A percentile compares a stretch with the other conserved stretches of the same genome.
These are phyloP conservation scores for Chalaropsis thielavioides DNA, from an alignment of 2,329 filamentous ascomycete species.

Conservation along the genomic window DNA sequence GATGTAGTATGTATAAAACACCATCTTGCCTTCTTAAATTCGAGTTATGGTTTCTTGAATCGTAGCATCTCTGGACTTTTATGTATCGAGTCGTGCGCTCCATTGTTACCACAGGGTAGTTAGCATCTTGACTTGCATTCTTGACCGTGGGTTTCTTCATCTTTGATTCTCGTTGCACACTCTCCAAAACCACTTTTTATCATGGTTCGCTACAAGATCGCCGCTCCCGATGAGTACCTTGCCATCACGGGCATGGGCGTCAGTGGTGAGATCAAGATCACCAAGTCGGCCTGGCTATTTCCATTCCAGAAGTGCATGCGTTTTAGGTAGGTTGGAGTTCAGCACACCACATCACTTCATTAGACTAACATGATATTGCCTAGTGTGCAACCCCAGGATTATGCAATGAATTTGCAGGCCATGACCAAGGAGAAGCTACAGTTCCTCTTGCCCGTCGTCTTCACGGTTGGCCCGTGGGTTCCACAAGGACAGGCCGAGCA, in stretches of 20 bases:
- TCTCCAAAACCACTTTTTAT: conserved; percentile 21
- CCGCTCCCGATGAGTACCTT: conserved; percentile 69
- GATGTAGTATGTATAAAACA: background rate
- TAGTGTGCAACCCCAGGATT: conserved; percentile 65
- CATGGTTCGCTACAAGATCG: conserved; percentile 49
- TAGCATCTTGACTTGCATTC: background rate
- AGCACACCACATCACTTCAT: background rate
- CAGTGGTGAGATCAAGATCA: conserved; percentile 52
- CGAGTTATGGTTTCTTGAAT: background rate
- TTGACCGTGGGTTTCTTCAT: background rate
- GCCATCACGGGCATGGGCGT: conserved; percentile 72
- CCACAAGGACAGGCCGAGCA: conserved; percentile 39
- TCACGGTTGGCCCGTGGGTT: conserved; percentile 71
- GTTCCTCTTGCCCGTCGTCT: conserved; percentile 68
- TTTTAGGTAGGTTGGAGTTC: conserved; percentile 26
- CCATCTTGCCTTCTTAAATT: background rate
- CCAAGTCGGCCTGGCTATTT: conserved; percentile 59
- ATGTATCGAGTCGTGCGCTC: too few species aligned
- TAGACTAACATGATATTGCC: background rate
- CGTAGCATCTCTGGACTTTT: background rate
- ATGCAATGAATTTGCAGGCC: conserved; percentile 66
- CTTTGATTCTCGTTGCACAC: background rate
- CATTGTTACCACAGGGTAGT: background rate
- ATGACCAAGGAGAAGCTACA: conserved; percentile 86
- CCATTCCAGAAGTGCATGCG: conserved; percentile 53